phyloP scores from a whole-genome alignment of 805 yeast species.

The Ogataea sp. region DNA sequence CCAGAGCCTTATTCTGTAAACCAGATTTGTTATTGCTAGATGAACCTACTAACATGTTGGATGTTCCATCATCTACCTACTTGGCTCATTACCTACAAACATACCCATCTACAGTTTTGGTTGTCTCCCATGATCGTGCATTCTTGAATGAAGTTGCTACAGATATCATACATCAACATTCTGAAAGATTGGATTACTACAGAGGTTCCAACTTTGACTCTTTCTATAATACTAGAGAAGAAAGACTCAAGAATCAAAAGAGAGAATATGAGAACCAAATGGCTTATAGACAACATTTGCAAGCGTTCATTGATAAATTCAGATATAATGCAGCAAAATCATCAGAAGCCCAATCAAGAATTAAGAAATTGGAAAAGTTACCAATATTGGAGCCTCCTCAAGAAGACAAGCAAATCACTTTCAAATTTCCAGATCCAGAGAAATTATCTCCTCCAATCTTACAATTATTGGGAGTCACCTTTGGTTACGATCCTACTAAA shows the following conservation, averaged over 20 bases:
- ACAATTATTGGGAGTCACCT: constrained; percentile 78
- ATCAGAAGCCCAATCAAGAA: constrained; percentile 95
- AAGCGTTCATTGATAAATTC: constrained; percentile 90
- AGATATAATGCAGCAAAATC: constrained; percentile 97
- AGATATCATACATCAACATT: constrained; percentile 95
- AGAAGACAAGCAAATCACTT: constrained; percentile 76
- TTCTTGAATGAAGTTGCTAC: constrained; percentile 97
- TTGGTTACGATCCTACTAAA: constrained; percentile 68
- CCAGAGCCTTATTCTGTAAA: constrained; percentile 94
- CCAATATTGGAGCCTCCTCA: constrained; percentile 93
- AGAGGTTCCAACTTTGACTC: constrained; percentile 90
- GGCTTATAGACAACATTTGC: constrained; percentile 92
- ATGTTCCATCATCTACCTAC: constrained; percentile 95
- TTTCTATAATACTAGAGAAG: constrained; percentile 90
- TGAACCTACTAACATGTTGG: constrained; percentile 99
- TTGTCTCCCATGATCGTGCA: constrained; percentile 97
- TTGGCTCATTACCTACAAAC: constrained; percentile 83
- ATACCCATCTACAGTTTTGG: constrained; percentile 87
- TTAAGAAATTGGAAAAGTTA: constrained; percentile 89
- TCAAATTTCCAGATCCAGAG: constrained; percentile 95
- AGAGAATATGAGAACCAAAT: constrained; percentile 96
- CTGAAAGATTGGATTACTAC: constrained; percentile 93
- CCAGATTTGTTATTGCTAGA: constrained; percentile 90
- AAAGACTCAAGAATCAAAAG: constrained; percentile 84
- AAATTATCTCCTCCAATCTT: constrained; percentile 87